phyloP scores from a whole-genome alignment of 352 stramenopile genomes.

The Globisporangium echinulatum region DNA sequence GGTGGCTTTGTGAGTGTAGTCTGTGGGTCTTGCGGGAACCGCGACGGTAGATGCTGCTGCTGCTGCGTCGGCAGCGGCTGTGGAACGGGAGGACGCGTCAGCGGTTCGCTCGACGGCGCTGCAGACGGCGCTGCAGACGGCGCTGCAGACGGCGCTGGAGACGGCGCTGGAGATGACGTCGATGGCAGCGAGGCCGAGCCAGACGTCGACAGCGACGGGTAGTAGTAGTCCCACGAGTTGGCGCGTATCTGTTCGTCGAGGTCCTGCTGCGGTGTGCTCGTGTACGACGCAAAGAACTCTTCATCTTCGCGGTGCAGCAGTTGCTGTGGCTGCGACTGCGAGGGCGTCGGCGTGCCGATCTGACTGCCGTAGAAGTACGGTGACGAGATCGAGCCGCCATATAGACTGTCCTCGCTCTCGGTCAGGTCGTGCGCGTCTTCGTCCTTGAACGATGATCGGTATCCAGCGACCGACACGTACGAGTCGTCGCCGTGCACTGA shows the following conservation, averaged over 20 bases:
- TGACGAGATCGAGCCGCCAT: slow-evolving; percentile 14
- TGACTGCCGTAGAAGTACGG: slow-evolving; percentile 16
- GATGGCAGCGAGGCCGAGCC: background rate
- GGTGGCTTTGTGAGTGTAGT: background rate
- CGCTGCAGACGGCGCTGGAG: background rate
- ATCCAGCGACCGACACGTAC: slow-evolving; percentile 2
- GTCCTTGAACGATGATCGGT: slow-evolving; percentile 12
- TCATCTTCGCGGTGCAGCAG: slow-evolving; percentile 33
- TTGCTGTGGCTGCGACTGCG: slow-evolving; percentile 1
- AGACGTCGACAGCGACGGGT: slow-evolving; percentile 15
- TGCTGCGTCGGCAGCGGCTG: too few relatives aligned
- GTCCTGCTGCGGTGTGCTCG: slow-evolving; percentile 21
- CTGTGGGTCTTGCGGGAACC: slow-evolving; percentile 12
- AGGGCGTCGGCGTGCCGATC: slow-evolving; percentile 5
- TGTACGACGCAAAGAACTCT: slow-evolving; percentile 43
- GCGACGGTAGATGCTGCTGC: slow-evolving; percentile 11
- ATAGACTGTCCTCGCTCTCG: slow-evolving; percentile 14
- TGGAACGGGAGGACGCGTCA: slow-evolving; percentile 2
- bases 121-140: background rate
- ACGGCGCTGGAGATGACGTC: background rate
- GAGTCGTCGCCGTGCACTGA: slow-evolving; percentile 6
- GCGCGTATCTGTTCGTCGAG: slow-evolving; percentile 20
- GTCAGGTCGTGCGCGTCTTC: slow-evolving; percentile 12
- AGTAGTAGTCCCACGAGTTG: slow-evolving; percentile 42
- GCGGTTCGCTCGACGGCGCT: background rate